Evolutionary conservation across 1,284 basidiomycete species (phyloP).

Genomic region (Ustilago lituana): DNA sequence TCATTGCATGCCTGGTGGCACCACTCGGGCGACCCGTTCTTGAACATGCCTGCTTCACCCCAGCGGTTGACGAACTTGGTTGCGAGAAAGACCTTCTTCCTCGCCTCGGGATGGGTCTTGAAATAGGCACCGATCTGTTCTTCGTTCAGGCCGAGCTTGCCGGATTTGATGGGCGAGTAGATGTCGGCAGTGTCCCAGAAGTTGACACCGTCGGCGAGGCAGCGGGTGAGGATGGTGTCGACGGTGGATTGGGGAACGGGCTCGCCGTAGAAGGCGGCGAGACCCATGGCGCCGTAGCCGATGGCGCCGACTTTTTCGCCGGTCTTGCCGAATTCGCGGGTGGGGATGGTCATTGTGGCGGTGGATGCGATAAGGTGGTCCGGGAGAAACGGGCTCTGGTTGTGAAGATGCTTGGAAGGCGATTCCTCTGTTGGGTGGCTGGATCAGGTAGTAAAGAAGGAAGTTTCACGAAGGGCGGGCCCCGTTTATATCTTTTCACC

Average conservation of each 20-base stretch:
- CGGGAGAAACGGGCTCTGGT: no score
- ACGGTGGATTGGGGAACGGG: slow-evolving; percentile 23
- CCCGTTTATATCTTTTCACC: no score
- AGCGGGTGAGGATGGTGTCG: slow-evolving; percentile 28
- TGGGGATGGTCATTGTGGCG: slow-evolving; percentile 43
- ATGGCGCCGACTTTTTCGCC: slow-evolving; percentile 37
- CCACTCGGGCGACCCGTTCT: slow-evolving; percentile 55
- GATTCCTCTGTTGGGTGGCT: no score
- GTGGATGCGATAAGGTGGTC: no score
- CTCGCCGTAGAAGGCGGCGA: slow-evolving; percentile 51
- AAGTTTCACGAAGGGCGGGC: no score
- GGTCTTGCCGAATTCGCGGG: slow-evolving; percentile 42
- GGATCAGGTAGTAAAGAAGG: no score
- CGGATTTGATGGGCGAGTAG: slow-evolving; percentile 32
- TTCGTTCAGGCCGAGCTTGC: slow-evolving; percentile 67
- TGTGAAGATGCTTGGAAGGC: no score
- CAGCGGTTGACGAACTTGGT: slow-evolving; percentile 67
- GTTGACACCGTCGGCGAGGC: slow-evolving; percentile 39
- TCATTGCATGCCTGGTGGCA: slow-evolving; percentile 65
- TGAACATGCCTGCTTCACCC: slow-evolving; percentile 31
- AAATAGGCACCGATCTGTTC: slow-evolving; percentile 67
- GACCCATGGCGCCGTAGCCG: slow-evolving; percentile 52
- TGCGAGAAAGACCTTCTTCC: slow-evolving; percentile 68
- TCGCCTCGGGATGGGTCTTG: slow-evolving; percentile 49
- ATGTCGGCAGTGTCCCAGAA: slow-evolving; percentile 54